Evolutionary conservation across 2,329 filamentous ascomycete species (phyloP).

Genomic region (Amauroascus verrucosus): DNA sequence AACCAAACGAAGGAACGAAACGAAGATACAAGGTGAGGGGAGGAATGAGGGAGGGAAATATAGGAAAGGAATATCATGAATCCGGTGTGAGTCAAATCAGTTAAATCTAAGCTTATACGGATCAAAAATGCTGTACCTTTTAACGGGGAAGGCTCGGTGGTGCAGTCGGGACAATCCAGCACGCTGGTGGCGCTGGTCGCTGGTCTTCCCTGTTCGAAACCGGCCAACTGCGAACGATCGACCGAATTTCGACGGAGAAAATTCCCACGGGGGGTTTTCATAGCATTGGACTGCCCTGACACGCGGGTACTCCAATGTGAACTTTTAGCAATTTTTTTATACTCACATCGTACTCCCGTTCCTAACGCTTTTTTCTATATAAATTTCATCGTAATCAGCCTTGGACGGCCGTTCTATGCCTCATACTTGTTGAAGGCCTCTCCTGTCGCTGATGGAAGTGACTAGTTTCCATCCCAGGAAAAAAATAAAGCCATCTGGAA

Average conservation of each 20-base stretch:
- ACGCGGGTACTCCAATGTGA: slow-evolving; percentile 12
- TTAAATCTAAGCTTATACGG: not conserved
- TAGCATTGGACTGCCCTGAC: slow-evolving; percentile 12
- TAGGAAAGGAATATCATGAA: not conserved
- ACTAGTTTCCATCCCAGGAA: not conserved
- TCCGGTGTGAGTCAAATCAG: not conserved
- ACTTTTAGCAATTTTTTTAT: slow-evolving; percentile 11
- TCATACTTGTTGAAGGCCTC: not conserved
- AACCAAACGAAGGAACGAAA: not conserved
- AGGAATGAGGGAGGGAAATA: not conserved
- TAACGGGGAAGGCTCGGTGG: not conserved
- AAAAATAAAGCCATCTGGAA: not conserved
- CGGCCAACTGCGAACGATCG: not conserved
- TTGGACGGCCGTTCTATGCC: not conserved
- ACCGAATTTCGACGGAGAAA: slow-evolving; percentile 6
- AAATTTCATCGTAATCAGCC: not conserved
- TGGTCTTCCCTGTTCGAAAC: not conserved
- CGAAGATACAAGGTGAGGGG: not conserved
- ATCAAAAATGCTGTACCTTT: not conserved
- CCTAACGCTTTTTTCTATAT: not conserved
- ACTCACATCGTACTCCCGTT: not conserved
- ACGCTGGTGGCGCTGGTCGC: not conserved
- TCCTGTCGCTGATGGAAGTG: not conserved
- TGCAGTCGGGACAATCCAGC: not conserved
- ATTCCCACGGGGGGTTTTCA: slow-evolving; percentile 10